phyloP scores from a whole-genome alignment of 805 yeast species.

The Millerozyma miso region DNA sequence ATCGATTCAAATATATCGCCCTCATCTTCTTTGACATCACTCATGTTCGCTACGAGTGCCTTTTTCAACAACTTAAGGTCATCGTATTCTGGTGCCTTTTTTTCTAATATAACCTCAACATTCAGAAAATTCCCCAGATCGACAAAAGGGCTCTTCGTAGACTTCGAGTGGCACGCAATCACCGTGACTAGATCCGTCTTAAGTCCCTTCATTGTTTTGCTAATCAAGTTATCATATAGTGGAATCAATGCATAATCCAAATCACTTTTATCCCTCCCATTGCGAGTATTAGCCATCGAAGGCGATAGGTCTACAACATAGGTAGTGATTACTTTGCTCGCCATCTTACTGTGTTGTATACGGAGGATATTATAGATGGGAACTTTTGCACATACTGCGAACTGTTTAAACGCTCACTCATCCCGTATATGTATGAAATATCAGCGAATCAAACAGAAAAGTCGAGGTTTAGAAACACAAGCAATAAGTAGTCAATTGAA shows the following conservation, averaged over 20 bases:
- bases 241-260: slow-evolving; percentile 37
- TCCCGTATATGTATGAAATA: not conserved
- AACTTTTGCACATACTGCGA: not conserved
- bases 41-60: slow-evolving; percentile 7
- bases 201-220: slow-evolving; percentile 22
- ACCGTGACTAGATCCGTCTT: slow-evolving; percentile 39
- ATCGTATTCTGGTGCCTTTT: slow-evolving; percentile 16
- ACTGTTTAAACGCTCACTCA: not conserved
- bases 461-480: not conserved
- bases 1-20: slow-evolving; percentile 27
- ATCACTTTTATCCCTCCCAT: slow-evolving; percentile 41
- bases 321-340: slow-evolving; percentile 39
- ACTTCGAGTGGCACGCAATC: slow-evolving; percentile 22
- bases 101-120: slow-evolving; percentile 16
- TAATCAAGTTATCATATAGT: slow-evolving; percentile 35
- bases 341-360: slow-evolving; percentile 17
- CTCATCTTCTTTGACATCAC: slow-evolving; percentile 6
- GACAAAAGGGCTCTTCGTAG: slow-evolving; percentile 12
- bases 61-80: slow-evolving; percentile 11
- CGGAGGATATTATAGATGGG: too few relatives aligned
- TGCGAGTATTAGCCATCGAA: slow-evolving; percentile 35
- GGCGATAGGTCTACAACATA: slow-evolving; percentile 50
- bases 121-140: slow-evolving; percentile 13
- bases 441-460: not conserved
- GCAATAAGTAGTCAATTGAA: not conserved